phyloP scores from a whole-genome alignment of 2,329 filamentous ascomycete genomes.

The Neoscytalidium dimidiatum region DNA sequence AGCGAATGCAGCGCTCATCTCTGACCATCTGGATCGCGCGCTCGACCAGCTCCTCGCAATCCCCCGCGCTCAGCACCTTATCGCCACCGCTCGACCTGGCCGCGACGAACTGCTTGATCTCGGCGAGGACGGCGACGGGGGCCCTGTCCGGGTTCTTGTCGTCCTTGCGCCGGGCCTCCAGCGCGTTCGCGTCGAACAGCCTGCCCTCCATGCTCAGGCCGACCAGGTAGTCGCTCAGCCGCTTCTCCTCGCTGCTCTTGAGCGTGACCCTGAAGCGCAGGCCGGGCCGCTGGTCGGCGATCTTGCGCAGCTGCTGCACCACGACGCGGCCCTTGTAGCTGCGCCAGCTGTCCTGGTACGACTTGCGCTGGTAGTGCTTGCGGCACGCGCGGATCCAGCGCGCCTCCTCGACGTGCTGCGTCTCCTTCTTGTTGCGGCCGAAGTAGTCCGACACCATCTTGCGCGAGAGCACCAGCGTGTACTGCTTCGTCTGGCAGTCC shows the following conservation, averaged over 20 bases:
- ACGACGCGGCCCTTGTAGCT: slow-evolving; percentile 36
- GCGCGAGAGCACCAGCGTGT: slow-evolving; percentile 34
- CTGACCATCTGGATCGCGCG: not conserved
- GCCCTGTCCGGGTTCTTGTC: slow-evolving; percentile 33
- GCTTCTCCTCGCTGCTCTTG: slow-evolving; percentile 38
- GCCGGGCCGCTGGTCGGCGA: slow-evolving; percentile 33
- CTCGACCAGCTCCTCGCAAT: slow-evolving; percentile 27
- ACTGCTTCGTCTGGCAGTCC: slow-evolving; percentile 35
- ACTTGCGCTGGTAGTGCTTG: slow-evolving; percentile 44
- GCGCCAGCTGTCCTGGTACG: slow-evolving; percentile 40
- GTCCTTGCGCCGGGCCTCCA: slow-evolving; percentile 20
- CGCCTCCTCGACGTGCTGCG: slow-evolving; percentile 28
- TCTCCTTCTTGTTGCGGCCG: slow-evolving; percentile 39
- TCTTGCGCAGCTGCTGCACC: slow-evolving; percentile 33
- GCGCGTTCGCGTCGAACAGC: slow-evolving; percentile 21
- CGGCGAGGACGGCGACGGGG: slow-evolving; percentile 35
- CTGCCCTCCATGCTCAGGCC: slow-evolving; percentile 27
- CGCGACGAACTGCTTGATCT: slow-evolving; percentile 23
- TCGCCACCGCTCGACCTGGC: slow-evolving; percentile 26
- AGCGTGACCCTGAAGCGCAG: slow-evolving; percentile 34
- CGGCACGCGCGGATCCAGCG: slow-evolving; percentile 40
- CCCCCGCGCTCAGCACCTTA: slow-evolving; percentile 23
- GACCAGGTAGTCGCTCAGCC: slow-evolving; percentile 31
- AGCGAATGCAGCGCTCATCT: not conserved
- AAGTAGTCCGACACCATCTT: slow-evolving; percentile 44